Percentiles rank a stretch among this genome's conserved stretches.
These are phyloP conservation scores for Phytopythium boreale DNA, from an alignment of 352 stramenopile species.

Conservation along the genomic window DNA sequence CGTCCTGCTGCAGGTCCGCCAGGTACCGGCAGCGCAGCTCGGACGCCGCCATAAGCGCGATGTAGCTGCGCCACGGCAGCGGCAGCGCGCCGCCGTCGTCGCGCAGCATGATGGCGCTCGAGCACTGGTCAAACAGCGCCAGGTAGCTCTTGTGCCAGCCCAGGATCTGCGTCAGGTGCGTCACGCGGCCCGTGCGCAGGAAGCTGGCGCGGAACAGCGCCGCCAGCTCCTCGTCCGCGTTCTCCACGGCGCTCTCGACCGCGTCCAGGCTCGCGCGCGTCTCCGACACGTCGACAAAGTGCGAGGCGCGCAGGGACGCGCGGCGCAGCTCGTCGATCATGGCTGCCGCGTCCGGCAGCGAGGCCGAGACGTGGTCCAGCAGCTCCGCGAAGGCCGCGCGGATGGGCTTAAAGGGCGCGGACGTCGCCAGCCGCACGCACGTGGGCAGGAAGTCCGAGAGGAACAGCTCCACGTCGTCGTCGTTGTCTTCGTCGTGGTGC, in stretches of 20 bases:
- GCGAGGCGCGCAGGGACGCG: slow-evolving; percentile 42
- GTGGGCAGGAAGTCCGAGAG: slow-evolving; percentile 72
- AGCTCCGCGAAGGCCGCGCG: slow-evolving; percentile 52
- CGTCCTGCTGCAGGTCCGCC: slow-evolving; percentile 75
- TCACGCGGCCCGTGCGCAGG: slow-evolving; percentile 67
- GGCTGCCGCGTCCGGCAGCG: slow-evolving; percentile 26
- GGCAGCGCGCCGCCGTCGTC: slow-evolving; percentile 65
- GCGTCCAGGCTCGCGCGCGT: slow-evolving; percentile 16
- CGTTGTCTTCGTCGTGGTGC: slow-evolving; percentile 18
- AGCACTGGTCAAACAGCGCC: slow-evolving; percentile 56
- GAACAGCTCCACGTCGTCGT: slow-evolving; percentile 29
- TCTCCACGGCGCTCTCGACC: slow-evolving; percentile 14
- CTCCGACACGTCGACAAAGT: slow-evolving; percentile 62
- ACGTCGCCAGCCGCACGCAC: slow-evolving; percentile 53
- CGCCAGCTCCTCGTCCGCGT: slow-evolving; percentile 48
- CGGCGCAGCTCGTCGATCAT: slow-evolving; percentile 20
- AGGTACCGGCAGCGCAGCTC: slow-evolving; percentile 82
- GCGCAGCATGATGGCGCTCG: slow-evolving; percentile 67
- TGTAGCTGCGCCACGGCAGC: slow-evolving; percentile 80
- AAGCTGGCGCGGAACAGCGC: slow-evolving; percentile 57
- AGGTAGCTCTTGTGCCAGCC: slow-evolving; percentile 82
- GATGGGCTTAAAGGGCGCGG: slow-evolving; percentile 67
- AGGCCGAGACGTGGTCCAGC: slow-evolving; percentile 37
- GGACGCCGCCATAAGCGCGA: slow-evolving; percentile 76
- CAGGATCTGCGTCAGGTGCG: slow-evolving; percentile 71